A percentile compares a stretch with the other conserved stretches of the same genome.
phyloP scores from a whole-genome alignment of 768 basidiomycete species.

The Paxillus involutus region DNA sequence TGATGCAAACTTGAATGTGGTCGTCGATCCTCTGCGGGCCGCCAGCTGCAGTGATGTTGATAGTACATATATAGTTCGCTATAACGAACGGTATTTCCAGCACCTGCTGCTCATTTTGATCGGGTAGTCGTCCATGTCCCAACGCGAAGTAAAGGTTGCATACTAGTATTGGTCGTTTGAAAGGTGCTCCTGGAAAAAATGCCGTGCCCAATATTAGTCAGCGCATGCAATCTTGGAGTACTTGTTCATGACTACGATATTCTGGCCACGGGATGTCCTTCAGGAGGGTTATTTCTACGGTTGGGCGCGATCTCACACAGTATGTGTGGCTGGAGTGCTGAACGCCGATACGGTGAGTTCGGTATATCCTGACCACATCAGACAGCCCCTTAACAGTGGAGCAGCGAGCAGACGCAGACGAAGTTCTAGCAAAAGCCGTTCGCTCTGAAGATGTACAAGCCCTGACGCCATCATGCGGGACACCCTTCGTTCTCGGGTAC shows the following conservation, averaged over 20 bases:
- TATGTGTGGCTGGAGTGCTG: conserved; percentile 56
- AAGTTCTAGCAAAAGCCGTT: conserved; percentile 6
- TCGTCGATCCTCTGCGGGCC: too few relatives aligned
- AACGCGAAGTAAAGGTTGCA: too few relatives aligned
- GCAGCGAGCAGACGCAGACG: conserved; percentile 18
- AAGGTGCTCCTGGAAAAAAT: too few relatives aligned
- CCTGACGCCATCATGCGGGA: conserved; percentile 15
- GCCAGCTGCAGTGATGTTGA: too few relatives aligned
- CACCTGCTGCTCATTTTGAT: too few relatives aligned
- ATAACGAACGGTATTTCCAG: too few relatives aligned
- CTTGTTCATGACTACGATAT: conserved; percentile 44
- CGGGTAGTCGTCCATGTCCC: too few relatives aligned
- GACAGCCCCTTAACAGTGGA: background rate
- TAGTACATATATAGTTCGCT: too few relatives aligned
- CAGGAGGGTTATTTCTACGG: conserved; percentile 57
- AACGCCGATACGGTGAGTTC: conserved; percentile 32
- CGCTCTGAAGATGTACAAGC: conserved; percentile 18
- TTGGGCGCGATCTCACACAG: conserved; percentile 44
- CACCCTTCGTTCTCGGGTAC: conserved; percentile 31
- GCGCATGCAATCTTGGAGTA: too few relatives aligned
- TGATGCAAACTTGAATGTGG: too few relatives aligned
- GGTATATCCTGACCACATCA: conserved; percentile 1
- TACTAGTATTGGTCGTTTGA: too few relatives aligned
- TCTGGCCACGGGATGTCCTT: conserved; percentile 58
- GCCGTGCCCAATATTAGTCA: too few relatives aligned